Conservation (phyloP, 129 eudicot genomes). For the Deinandra increscens region DNA sequence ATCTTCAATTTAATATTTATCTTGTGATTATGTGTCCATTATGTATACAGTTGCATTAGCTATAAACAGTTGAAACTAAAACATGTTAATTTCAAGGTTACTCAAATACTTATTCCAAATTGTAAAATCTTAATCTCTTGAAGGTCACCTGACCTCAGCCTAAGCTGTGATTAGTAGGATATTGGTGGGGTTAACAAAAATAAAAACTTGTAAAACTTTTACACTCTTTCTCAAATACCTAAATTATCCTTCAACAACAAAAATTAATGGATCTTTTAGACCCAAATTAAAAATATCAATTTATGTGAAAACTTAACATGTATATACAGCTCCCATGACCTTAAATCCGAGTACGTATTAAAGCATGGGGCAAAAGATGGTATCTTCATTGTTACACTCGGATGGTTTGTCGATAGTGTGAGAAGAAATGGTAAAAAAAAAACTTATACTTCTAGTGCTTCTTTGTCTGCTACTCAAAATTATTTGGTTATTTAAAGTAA, state of each 20-base stretch:
- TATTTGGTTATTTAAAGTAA: background rate
- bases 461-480: background rate
- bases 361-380: constrained; percentile 53
- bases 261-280: background rate
- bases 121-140: background rate
- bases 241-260: background rate
- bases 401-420: constrained; percentile 93
- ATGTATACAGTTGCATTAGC: background rate
- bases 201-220: constrained; percentile 4
- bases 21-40: constrained; percentile 13
- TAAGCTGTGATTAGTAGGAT: background rate
- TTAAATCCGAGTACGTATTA: constrained; percentile 57
- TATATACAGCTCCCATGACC: constrained; percentile 61
- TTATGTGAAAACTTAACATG: constrained; percentile 40
- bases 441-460: background rate
- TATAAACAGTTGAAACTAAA: background rate
- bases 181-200: background rate
- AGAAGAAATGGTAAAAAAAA: constrained; percentile 69
- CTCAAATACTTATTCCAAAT: constrained; percentile 1
- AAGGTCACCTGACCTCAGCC: background rate
- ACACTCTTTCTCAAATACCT: constrained; percentile 5
- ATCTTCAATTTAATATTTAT: constrained; percentile 10
- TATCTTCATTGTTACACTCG: constrained; percentile 69
- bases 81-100: constrained; percentile 4
- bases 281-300: background rate